These are phyloP conservation scores for Coprinellus aureogranulatus DNA, from an alignment of 768 basidiomycete genomes.

Conservation along the genomic window DNA sequence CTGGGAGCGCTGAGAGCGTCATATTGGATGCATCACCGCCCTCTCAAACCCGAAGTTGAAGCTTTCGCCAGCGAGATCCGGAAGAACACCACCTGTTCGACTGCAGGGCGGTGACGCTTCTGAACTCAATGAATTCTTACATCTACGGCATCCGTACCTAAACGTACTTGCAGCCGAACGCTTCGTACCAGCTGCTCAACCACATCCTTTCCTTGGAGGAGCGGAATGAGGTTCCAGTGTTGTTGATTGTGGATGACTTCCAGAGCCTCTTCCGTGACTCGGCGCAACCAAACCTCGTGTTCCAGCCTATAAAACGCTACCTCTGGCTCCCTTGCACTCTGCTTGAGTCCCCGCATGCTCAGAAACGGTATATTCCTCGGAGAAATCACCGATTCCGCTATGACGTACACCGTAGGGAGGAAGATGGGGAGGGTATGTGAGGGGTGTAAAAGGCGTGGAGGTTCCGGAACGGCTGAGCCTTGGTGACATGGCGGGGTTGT, in stretches of 20 bases:
- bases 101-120: conserved; percentile 44
- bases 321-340: conserved; percentile 75
- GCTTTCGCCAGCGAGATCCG: too few species aligned
- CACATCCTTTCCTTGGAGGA: conserved; percentile 59
- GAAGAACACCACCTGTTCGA: too few species aligned
- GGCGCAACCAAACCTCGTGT: conserved; percentile 72
- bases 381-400: conserved; percentile 62
- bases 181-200: conserved; percentile 61
- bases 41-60: too few species aligned
- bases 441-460: not conserved
- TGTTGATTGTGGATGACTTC: conserved; percentile 86
- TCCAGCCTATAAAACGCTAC: conserved; percentile 67
- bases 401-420: conserved; percentile 54
- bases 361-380: conserved; percentile 69
- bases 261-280: conserved; percentile 74
- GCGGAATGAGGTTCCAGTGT: conserved; percentile 71
- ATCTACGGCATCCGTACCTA: conserved; percentile 72
- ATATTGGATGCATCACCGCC: too few species aligned
- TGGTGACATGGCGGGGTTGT: conserved; percentile 28
- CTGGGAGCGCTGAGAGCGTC: too few species aligned
- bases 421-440: not conserved
- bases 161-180: conserved; percentile 71
- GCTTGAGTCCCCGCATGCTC: conserved; percentile 67
- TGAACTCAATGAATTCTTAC: conserved; percentile 74
- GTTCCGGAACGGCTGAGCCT: conserved; percentile 36